These are phyloP conservation scores for Elasticomyces elasticus DNA, from an alignment of 495 filamentous ascomycete genomes.

Conservation along the genomic window DNA sequence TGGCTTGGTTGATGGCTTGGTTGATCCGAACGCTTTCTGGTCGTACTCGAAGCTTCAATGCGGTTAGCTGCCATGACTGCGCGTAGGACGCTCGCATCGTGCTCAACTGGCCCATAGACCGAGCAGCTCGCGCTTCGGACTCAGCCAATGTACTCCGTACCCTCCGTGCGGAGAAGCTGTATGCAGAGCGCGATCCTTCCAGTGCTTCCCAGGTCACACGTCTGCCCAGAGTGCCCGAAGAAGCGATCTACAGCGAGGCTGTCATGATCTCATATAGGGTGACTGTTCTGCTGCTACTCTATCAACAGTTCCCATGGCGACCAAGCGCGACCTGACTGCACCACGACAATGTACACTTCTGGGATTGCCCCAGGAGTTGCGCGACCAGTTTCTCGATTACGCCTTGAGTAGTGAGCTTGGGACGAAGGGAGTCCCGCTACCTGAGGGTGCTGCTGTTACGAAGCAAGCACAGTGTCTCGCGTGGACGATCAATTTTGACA, in stretches of 20 bases:
- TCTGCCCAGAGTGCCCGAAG: not conserved
- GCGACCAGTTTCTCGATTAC: slow-evolving; percentile 8
- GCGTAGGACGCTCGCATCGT: too few species aligned
- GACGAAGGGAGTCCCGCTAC: too few species aligned
- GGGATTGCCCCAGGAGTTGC: slow-evolving; percentile 5
- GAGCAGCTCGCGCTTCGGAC: not conserved
- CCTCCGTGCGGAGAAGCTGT: not conserved
- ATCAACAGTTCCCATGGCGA: not conserved
- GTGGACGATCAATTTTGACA: not conserved
- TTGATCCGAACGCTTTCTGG: too few species aligned
- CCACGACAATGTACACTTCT: not conserved
- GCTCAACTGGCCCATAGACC: too few species aligned
- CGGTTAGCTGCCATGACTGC: too few species aligned
- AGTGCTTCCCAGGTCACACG: not conserved
- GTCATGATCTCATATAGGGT: too few species aligned
- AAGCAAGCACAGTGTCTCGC: not conserved
- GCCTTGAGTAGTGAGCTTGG: not conserved
- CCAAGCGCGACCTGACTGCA: not conserved
- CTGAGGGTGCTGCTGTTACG: too few species aligned
- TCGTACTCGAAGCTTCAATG: too few species aligned
- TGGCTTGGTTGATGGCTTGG: too few species aligned
- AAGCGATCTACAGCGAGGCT: not conserved
- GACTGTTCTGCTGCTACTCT: not conserved
- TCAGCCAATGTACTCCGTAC: too few species aligned
- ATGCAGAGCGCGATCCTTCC: not conserved